Evolutionary conservation across 768 basidiomycete genomes (phyloP).

Genomic region (Macrocybe gigantea): DNA sequence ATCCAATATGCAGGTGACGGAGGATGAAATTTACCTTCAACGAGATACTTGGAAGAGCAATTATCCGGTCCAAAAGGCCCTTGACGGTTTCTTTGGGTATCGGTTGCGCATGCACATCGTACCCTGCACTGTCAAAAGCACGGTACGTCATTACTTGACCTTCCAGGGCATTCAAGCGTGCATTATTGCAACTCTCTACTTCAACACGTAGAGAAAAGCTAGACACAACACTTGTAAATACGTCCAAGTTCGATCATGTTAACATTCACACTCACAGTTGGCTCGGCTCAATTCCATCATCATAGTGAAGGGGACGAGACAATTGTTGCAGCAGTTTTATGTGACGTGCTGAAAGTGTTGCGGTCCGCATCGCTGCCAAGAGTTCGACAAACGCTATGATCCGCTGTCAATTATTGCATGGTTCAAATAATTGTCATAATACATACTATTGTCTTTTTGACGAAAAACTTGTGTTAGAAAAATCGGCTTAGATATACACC

Average conservation of each 20-base stretch:
- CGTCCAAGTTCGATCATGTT: neutral
- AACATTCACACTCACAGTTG: conserved; percentile 50
- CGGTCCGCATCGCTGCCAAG: conserved; percentile 84
- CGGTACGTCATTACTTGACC: conserved; percentile 27
- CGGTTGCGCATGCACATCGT: conserved; percentile 26
- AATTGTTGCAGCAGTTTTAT: conserved; percentile 50
- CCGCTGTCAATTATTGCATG: too few species aligned
- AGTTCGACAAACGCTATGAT: conserved; percentile 71
- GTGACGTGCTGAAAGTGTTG: conserved; percentile 47
- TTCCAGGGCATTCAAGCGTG: conserved; percentile 45
- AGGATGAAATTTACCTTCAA: conserved; percentile 34
- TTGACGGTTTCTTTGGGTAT: conserved; percentile 23
- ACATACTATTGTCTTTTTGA: conserved; percentile 54
- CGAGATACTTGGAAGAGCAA: conserved; percentile 40
- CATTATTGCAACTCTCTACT: conserved; percentile 70
- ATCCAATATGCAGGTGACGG: neutral
- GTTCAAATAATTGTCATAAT: neutral
- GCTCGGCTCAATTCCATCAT: conserved; percentile 74
- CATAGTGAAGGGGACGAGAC: conserved; percentile 50
- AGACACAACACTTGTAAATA: neutral
- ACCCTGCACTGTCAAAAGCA: conserved; percentile 41
- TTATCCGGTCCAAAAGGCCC: conserved; percentile 37
- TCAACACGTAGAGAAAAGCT: conserved; percentile 77
- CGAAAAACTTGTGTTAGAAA: conserved; percentile 64
- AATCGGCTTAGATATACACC: conserved; percentile 41